Conservation (phyloP, 495 filamentous ascomycete genomes). For the Penicillium malachiteum region DNA sequence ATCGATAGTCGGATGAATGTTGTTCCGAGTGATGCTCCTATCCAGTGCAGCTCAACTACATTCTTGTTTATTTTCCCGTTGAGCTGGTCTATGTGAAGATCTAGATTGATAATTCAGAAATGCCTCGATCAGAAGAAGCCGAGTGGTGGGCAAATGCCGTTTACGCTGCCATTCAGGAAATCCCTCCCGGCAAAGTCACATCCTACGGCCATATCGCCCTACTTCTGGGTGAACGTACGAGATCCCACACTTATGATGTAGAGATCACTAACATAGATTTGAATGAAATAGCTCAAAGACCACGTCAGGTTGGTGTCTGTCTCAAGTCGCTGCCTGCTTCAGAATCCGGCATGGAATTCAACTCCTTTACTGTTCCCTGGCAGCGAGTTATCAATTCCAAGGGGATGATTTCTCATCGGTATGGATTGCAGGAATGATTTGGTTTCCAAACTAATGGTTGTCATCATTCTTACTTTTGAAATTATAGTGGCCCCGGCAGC, state of each 20-base stretch:
- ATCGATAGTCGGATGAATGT: constrained; percentile 26
- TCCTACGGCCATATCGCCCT: constrained; percentile 86
- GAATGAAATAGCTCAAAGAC: constrained; percentile 55
- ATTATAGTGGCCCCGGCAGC: constrained; percentile 61
- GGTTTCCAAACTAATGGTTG: neutral
- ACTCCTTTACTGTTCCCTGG: constrained; percentile 84
- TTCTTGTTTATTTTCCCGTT: neutral
- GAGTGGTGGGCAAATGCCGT: constrained; percentile 81
- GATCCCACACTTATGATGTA: neutral
- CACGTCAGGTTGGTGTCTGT: constrained; percentile 82
- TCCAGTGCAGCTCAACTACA: neutral
- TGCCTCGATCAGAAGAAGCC: constrained; percentile 81
- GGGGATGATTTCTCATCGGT: constrained; percentile 84
- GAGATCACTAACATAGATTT: neutral
- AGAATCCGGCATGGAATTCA: constrained; percentile 49
- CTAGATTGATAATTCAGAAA: constrained; percentile 22
- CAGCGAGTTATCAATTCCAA: constrained; percentile 88
- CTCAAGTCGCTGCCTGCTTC: constrained; percentile 75
- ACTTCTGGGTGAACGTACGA: constrained; percentile 71
- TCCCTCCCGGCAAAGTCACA: constrained; percentile 79
- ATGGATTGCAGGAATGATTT: constrained; percentile 10
- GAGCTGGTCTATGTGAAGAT: neutral
- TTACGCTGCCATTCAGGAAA: constrained; percentile 78
- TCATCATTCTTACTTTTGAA: neutral
- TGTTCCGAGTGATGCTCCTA: constrained; percentile 14